phyloP scores from a whole-genome alignment of 2,329 filamentous ascomycete genomes.

The Zasmidium citrigriseum region DNA sequence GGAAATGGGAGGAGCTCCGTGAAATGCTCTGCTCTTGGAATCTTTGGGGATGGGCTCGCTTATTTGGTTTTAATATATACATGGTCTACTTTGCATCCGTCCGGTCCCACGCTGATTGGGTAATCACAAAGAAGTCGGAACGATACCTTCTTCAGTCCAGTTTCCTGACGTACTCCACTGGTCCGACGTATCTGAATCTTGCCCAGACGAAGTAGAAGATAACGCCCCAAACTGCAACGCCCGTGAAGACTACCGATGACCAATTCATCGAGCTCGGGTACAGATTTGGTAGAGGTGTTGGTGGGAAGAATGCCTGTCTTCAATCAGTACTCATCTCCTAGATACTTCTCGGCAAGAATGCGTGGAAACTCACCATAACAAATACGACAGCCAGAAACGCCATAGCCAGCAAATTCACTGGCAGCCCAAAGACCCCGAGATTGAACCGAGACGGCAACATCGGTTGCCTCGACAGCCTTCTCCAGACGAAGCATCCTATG shows the following conservation, averaged over 20 bases:
- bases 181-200: slow-evolving; percentile 19
- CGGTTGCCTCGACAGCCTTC: slow-evolving; percentile 13
- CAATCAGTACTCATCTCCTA: neutral
- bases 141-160: slow-evolving; percentile 9
- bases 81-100: neutral
- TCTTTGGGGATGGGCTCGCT: neutral
- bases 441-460: slow-evolving; percentile 18
- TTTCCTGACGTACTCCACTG: slow-evolving; percentile 23
- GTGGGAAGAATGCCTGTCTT: slow-evolving; percentile 13
- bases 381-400: slow-evolving; percentile 10
- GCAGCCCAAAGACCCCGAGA: slow-evolving; percentile 11
- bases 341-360: neutral
- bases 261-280: slow-evolving; percentile 11
- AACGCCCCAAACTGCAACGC: slow-evolving; percentile 12
- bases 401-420: slow-evolving; percentile 10
- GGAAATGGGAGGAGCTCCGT: too few species aligned
- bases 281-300: slow-evolving; percentile 6
- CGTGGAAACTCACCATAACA: slow-evolving; percentile 8
- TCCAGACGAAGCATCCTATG: slow-evolving; percentile 18
- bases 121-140: neutral
- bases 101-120: neutral
- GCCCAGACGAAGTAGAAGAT: slow-evolving; percentile 22
- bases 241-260: slow-evolving; percentile 13
- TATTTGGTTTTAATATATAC: neutral
- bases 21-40: neutral